Percentiles rank a stretch among this genome's conserved stretches.
Conservation (phyloP, 306 rosid genomes). For the Casuarina cunninghamiana region DNA sequence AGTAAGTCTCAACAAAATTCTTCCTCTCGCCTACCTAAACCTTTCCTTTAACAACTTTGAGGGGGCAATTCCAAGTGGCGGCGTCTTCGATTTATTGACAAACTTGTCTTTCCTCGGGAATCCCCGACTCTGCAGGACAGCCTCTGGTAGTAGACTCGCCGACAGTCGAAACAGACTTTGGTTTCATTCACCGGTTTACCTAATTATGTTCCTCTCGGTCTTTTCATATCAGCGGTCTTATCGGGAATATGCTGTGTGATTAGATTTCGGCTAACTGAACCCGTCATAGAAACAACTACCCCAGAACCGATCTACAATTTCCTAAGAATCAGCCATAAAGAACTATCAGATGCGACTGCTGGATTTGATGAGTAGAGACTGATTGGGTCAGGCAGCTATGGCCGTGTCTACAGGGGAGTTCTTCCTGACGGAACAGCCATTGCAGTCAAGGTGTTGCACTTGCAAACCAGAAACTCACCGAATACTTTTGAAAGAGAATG, state of each 20-base stretch:
- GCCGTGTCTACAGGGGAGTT: constrained; percentile 58
- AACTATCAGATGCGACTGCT: constrained; percentile 60
- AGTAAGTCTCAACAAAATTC: constrained; percentile 41
- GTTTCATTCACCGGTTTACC: constrained; percentile 33
- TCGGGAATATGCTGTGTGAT: constrained; percentile 47
- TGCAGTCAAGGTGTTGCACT: constrained; percentile 61
- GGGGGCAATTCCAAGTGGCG: constrained; percentile 62
- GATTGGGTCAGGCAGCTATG: constrained; percentile 63
- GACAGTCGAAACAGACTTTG: constrained; percentile 29
- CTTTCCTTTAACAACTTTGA: constrained; percentile 60
- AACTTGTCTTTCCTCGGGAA: constrained; percentile 47
- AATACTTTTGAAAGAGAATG: constrained; percentile 67
- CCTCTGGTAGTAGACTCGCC: constrained; percentile 20
- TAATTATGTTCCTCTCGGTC: constrained; percentile 36
- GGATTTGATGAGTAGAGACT: constrained; percentile 60
- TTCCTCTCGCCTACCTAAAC: constrained; percentile 44
- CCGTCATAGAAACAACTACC: constrained; percentile 26
- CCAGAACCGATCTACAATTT: constrained; percentile 49
- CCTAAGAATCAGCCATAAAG: constrained; percentile 62
- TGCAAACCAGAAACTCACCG: constrained; percentile 63
- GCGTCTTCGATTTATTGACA: constrained; percentile 51
- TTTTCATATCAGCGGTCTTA: constrained; percentile 47
- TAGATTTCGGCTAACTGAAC: constrained; percentile 29
- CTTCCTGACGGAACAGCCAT: constrained; percentile 54
- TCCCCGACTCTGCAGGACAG: constrained; percentile 46